These are phyloP conservation scores for Berkeleyomyces basicola DNA, from an alignment of 2,329 filamentous ascomycete genomes.

Conservation along the genomic window DNA sequence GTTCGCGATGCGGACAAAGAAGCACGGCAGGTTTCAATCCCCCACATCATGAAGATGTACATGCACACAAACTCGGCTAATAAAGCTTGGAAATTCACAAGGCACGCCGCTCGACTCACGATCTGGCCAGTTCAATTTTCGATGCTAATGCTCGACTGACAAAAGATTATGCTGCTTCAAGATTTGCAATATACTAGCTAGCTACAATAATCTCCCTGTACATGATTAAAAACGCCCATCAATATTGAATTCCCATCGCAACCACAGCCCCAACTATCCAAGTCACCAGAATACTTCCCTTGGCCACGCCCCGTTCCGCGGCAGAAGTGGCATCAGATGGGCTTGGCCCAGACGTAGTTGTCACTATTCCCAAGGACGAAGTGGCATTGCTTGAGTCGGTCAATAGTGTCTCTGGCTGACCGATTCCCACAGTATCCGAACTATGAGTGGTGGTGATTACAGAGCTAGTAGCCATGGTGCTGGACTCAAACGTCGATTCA, in stretches of 20 bases:
- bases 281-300: neutral
- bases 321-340: neutral
- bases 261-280: neutral
- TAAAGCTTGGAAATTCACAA: no score
- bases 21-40: no score
- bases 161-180: neutral
- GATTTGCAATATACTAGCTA: neutral
- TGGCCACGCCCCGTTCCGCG: neutral
- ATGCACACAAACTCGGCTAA: no score
- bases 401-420: neutral
- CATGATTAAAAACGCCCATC: neutral
- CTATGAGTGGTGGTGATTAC: no score
- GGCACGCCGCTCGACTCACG: no score
- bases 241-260: neutral
- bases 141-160: no score
- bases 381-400: neutral
- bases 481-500: neutral
- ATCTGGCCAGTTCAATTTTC: no score
- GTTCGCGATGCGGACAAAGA: no score
- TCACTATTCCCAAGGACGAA: neutral
- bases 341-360: neutral
- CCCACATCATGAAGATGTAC: no score
- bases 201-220: neutral
- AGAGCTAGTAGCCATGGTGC: neutral
- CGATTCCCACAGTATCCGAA: neutral